Evolutionary conservation across 805 yeast species (phyloP), one percentile per base, ranked within the genome.

Genomic region (Barnettozyma sucrosica): DNA sequence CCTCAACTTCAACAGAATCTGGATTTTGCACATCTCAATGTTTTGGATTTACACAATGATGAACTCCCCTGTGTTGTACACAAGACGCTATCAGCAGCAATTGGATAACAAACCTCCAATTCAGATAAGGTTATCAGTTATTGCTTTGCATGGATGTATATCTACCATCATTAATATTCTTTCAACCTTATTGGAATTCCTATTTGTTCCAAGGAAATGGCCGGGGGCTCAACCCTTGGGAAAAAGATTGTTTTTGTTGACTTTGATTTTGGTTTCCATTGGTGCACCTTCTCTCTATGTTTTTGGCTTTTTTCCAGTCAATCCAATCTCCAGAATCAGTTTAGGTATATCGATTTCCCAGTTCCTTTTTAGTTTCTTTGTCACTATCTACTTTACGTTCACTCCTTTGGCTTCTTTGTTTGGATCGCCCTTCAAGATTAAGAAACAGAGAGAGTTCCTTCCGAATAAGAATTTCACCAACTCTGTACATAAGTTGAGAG

Each of bases 11-110:
- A 84, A 83, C 63, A 68, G 96, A 48, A 79, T 85, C 45, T 85
- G 92, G 90, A 80, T 84, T 46, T 76, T 86, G 43, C 96, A 87
- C 59, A 68, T 81, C 36, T 72, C 87, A 1, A 69, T 80, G 30
- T 87, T 84, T 62, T 87, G 96, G 96, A 77, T 80, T 48, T 87
- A 80, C 59, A 83, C 89, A 0, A 62, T 82, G 39, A 76, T 75
- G 60, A 85, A 87, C 60, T 70, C 89, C 0, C 81, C 86, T 1
- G 75, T 85, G 0, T 67, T 87, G 25, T 86, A 83, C 62, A 82
- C 89, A 0, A 66, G 66, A 34, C 66, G 76, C 45, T 85, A 83
- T 58, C 68, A 68, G 44, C 79, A 77, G 36, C 59, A 69, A 7
- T 53, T 70, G 41, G 75, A 85, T 56, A 82, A 78, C 59, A 76